Evolutionary conservation across 2,329 filamentous ascomycete genomes (phyloP), one percentile per base, ranked within the genome.

Genomic region (Chrysosphaeria jannelii): DNA sequence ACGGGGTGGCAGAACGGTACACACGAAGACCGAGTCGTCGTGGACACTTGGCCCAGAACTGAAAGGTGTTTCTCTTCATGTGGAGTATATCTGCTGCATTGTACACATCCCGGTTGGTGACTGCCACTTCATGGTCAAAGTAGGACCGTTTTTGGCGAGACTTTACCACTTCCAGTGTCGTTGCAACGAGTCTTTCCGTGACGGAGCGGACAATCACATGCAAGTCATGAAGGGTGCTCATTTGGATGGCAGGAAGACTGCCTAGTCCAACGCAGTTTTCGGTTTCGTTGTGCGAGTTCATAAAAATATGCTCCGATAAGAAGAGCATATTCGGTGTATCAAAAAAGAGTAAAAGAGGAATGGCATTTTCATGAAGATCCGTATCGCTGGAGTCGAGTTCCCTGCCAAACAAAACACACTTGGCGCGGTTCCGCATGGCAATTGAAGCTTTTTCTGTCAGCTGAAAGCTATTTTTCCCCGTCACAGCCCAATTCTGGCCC

Each of bases 171-270:
- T 34, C 2, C 39, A 34, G 1, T 31, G 27, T 9, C 10, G 17
- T 4, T 17, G 11, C 4, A 38, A 28, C 13, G 42, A 34, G 10
- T 32, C 26, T 5, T 29, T 27, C 6, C 31, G 40, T 31, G 47
- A 51, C 4, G 62, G n/a, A n/a, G n/a, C 70, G 39, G 0, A 57
- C 49, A 2, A 90, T 41, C 6, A 57, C 57, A 35, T 78, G 54
- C 21, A 90, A 67, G 33, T 85, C 74, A 5, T 59, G 53, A n/a
- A 88, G 53, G 0, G 71, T 64, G 2, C 72, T 78, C 5, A 64
- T 57, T 32, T 69, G 64, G 12, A 90, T 58, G 0, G 68, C 61
- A 0, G 78, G 78, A 3, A 48, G 48, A 14, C 58, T 51, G 11
- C 54, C 51, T 6, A 71, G 34, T 19, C 47, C 50, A 16, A 46